A percentile compares a stretch with the other conserved stretches of the same genome.
Evolutionary conservation across 306 rosid species (phyloP).

Genomic region (Begonia peltatifolia): DNA sequence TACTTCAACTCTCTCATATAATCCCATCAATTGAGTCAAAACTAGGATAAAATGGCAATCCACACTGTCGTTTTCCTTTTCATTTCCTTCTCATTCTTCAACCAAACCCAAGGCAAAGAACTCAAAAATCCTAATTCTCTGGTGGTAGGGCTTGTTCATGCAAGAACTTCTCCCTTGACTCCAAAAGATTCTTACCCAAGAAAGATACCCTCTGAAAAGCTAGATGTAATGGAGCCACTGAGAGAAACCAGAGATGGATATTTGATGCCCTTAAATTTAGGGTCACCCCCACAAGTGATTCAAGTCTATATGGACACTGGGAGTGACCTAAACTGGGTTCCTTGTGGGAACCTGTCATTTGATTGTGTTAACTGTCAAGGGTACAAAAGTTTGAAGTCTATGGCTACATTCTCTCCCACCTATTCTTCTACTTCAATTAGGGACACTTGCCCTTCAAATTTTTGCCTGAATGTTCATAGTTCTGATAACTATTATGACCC

Average conservation of each 20-base stretch:
- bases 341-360: conserved; percentile 37
- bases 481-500: conserved; percentile 29
- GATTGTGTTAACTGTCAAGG: conserved; percentile 28
- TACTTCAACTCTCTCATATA: too few species aligned
- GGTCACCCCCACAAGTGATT: conserved; percentile 38
- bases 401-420: conserved; percentile 22
- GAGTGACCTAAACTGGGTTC: conserved; percentile 53
- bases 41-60: too few species aligned
- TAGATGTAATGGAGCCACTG: conserved; percentile 24
- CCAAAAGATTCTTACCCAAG: conserved; percentile 11
- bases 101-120: conserved; percentile 11
- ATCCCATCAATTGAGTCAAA: too few species aligned
- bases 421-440: conserved; percentile 28
- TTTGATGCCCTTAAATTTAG: conserved; percentile 24
- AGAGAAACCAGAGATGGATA: conserved; percentile 42
- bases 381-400: conserved; percentile 10
- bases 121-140: conserved; percentile 6
- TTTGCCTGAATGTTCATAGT: conserved; percentile 33
- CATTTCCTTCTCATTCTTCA: neutral
- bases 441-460: conserved; percentile 29
- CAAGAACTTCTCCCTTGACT: conserved; percentile 16
- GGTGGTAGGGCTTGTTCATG: conserved; percentile 23
- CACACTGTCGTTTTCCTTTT: too few species aligned
- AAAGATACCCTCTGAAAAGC: conserved; percentile 10
- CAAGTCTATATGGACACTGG: conserved; percentile 47